These are phyloP conservation scores for Fusarium brachygibbosum DNA, from an alignment of 2,329 filamentous ascomycete genomes.

Conservation along the genomic window DNA sequence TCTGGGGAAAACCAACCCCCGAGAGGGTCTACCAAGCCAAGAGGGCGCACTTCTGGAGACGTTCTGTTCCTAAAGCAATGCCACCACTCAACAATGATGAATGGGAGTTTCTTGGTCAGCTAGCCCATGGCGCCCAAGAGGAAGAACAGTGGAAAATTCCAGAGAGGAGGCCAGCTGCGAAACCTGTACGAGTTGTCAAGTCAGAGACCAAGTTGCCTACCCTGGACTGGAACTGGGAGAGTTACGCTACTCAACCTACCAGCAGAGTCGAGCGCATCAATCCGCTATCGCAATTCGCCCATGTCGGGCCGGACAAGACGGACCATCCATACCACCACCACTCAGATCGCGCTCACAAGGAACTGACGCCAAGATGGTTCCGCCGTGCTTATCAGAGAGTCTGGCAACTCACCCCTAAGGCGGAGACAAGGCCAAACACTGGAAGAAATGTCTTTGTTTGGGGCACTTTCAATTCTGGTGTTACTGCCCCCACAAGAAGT, in stretches of 20 bases:
- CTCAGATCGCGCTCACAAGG: constrained; percentile 50
- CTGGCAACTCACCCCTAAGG: constrained; percentile 61
- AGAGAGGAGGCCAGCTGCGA: constrained; percentile 46
- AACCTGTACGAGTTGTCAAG: background rate
- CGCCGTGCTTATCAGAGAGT: constrained; percentile 62
- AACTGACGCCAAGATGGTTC: constrained; percentile 58
- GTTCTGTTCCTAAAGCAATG: constrained; percentile 60
- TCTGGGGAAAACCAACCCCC: constrained; percentile 63
- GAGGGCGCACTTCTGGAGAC: constrained; percentile 63
- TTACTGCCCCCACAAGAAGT: constrained; percentile 48
- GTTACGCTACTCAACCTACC: constrained; percentile 57
- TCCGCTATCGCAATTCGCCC: constrained; percentile 50
- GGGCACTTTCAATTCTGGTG: constrained; percentile 55
- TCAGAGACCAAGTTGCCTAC: background rate
- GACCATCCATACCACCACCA: constrained; percentile 56
- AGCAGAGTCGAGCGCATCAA: constrained; percentile 56
- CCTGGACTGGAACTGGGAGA: constrained; percentile 59
- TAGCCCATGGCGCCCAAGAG: constrained; percentile 60
- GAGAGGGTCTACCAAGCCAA: constrained; percentile 59
- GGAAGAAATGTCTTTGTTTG: constrained; percentile 59
- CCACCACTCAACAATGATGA: constrained; percentile 68
- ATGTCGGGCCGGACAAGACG: constrained; percentile 44
- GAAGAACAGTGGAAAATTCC: constrained; percentile 57
- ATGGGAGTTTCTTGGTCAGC: constrained; percentile 66
- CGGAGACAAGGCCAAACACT: constrained; percentile 54